Evolutionary conservation across 2,329 filamentous ascomycete species (phyloP).

Genomic region (Zymoseptoria brevis): DNA sequence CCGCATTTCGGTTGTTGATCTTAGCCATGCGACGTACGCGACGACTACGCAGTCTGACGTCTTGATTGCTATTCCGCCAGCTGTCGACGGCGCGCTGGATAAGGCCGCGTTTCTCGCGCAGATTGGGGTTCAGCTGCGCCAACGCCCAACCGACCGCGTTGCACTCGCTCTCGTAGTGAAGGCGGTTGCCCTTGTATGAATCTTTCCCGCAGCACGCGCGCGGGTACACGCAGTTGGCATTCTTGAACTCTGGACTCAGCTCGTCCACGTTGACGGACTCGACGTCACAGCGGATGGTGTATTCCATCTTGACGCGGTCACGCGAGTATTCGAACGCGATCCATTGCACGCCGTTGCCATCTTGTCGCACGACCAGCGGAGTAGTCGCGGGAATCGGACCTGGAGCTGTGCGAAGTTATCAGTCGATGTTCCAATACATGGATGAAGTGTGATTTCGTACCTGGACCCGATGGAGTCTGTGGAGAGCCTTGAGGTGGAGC

Average conservation of each 20-base stretch:
- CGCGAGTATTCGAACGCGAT: slow-evolving; percentile 97
- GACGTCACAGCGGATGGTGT: slow-evolving; percentile 95
- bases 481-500: slow-evolving; percentile 22
- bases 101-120: slow-evolving; percentile 86
- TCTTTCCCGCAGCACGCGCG: slow-evolving; percentile 92
- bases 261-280: slow-evolving; percentile 91
- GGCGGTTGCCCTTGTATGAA: slow-evolving; percentile 88
- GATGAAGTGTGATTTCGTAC: slow-evolving; percentile 18
- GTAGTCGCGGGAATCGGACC: slow-evolving; percentile 96
- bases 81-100: slow-evolving; percentile 97
- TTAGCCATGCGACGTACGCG: slow-evolving; percentile 93
- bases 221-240: slow-evolving; percentile 96
- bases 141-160: slow-evolving; percentile 99
- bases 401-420: slow-evolving; percentile 56
- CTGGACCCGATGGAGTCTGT: slow-evolving; percentile 26
- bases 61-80: slow-evolving; percentile 98
- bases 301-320: slow-evolving; percentile 98
- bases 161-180: slow-evolving; percentile 97
- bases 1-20: slow-evolving; percentile 63
- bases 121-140: slow-evolving; percentile 81
- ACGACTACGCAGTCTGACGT: slow-evolving; percentile 80
- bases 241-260: slow-evolving; percentile 82
- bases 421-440: no score
- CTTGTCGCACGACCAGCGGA: slow-evolving; percentile 85
- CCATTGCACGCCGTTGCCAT: slow-evolving; percentile 96